A percentile compares a stretch with the other conserved stretches of the same genome.
phyloP scores from a whole-genome alignment of 2,329 filamentous ascomycete species.

The Alternaria arborescens region DNA sequence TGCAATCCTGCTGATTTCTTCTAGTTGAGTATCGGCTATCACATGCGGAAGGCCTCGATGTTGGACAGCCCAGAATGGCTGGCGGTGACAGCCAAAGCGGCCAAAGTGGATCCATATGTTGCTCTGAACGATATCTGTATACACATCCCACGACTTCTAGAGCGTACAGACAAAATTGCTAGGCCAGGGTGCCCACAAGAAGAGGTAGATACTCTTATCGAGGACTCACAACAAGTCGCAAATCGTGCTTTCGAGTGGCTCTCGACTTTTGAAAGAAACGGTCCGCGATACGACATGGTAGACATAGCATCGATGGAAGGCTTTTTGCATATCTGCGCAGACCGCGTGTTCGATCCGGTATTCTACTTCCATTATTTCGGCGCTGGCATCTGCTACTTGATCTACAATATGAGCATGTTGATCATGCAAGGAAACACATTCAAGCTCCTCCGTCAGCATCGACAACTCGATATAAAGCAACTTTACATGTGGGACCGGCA shows the following conservation, averaged over 20 bases:
- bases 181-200: slow-evolving; percentile 7
- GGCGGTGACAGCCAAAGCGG: slow-evolving; percentile 39
- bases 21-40: slow-evolving; percentile 47
- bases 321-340: slow-evolving; percentile 38
- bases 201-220: slow-evolving; percentile 37
- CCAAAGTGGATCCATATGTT: slow-evolving; percentile 46
- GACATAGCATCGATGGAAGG: slow-evolving; percentile 33
- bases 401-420: slow-evolving; percentile 50
- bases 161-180: slow-evolving; percentile 40
- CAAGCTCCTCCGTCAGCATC: slow-evolving; percentile 35
- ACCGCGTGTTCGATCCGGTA: slow-evolving; percentile 39
- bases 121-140: slow-evolving; percentile 46
- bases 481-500: slow-evolving; percentile 45
- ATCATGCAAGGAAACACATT: slow-evolving; percentile 49
- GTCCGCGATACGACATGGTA: slow-evolving; percentile 42
- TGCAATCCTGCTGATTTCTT: slow-evolving; percentile 14
- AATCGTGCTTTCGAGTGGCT: slow-evolving; percentile 42
- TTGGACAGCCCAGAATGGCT: slow-evolving; percentile 47
- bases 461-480: slow-evolving; percentile 39
- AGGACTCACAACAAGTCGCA: slow-evolving; percentile 38
- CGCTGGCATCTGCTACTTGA: slow-evolving; percentile 45
- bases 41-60: slow-evolving; percentile 47
- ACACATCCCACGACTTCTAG: slow-evolving; percentile 45
- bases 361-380: slow-evolving; percentile 46
- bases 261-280: slow-evolving; percentile 39